Evolutionary conservation across 2,329 filamentous ascomycete species (phyloP).

Genomic region (Drechslerella stenobrocha): DNA sequence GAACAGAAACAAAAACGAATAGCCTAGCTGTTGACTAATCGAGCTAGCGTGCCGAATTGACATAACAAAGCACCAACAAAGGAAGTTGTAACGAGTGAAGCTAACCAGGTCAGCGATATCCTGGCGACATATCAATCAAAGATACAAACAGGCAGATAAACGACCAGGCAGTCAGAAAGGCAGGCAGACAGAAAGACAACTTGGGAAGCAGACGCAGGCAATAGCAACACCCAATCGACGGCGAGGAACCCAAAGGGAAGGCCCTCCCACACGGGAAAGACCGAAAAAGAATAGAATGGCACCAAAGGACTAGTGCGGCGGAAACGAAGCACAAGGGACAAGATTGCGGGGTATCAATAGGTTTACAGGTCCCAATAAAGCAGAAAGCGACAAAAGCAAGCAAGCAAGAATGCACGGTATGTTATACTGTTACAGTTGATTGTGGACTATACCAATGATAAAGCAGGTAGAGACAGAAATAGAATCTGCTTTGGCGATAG

Average conservation of each 20-base stretch:
- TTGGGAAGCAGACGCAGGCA: not conserved
- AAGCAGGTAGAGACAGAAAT: not conserved
- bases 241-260: not conserved
- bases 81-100: not conserved
- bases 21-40: not conserved
- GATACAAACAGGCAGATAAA: not conserved
- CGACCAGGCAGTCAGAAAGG: not conserved
- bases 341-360: constrained; percentile 46
- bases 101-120: not conserved
- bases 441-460: not conserved
- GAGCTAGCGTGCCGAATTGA: not conserved
- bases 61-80: not conserved
- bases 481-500: not conserved
- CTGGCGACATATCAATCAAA: not conserved
- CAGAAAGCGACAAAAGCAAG: not conserved
- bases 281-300: not conserved
- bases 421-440: constrained; percentile 34
- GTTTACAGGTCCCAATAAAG: constrained; percentile 33
- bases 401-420: constrained; percentile 12
- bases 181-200: not conserved
- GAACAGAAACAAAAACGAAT: not conserved
- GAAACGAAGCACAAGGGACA: constrained; percentile 3
- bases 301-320: constrained; percentile 1
- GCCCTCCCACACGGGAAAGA: not conserved
- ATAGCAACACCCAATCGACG: not conserved